Evolutionary conservation across 2,329 filamentous ascomycete genomes (phyloP), one percentile per base, ranked within the genome.

Genomic region (Hypoxylon sp.): DNA sequence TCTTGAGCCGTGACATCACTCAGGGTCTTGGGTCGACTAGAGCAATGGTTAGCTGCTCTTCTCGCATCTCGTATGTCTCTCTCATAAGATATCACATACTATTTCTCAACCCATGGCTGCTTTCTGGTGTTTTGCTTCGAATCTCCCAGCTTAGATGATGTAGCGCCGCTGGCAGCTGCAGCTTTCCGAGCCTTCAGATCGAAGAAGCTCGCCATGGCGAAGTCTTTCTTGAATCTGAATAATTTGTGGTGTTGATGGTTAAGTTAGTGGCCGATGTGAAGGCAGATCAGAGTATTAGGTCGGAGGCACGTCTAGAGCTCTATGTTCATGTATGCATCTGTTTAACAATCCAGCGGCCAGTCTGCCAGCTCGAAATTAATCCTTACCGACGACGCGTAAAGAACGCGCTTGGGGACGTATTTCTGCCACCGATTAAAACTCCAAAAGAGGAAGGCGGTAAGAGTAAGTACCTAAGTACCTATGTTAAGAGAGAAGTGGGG

Each of bases 81-180:
- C 2, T 23, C 17, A 10, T 1, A 15, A 73, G 54, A 24, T 15
- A 31, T 60, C 26, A 62, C 83, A 62, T 81, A 97, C 94, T 97
- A 98, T 90, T 98, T 98, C 80, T 98, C 95, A 49, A 98, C 94
- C 95, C 95, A 99, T 69, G 95, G 95, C 72, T 97, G 94, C 67
- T 88, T 81, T 70, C 84, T 84, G 66, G 82, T 82, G 24, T 80
- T 80, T 58, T 90, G 86, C 71, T 85, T 88, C 70, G 81, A 82
- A 56, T 79, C 83, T 64, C 87, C 83, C 51, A 81, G 75, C 75
- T 94, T 96, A 49, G 83, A 83, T 40, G 88, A 86, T 17, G 83
- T 76, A 56, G 77, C 73, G 46, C 82, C 83, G 74, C 85, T 89
- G 35, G 85, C 79, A 1, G 81, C 82, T n/a, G 90, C 90, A 50